Evolutionary conservation across 305 asterid genomes (phyloP), one percentile per base, ranked within the genome.

Genomic region (Fraxinus paxiana): DNA sequence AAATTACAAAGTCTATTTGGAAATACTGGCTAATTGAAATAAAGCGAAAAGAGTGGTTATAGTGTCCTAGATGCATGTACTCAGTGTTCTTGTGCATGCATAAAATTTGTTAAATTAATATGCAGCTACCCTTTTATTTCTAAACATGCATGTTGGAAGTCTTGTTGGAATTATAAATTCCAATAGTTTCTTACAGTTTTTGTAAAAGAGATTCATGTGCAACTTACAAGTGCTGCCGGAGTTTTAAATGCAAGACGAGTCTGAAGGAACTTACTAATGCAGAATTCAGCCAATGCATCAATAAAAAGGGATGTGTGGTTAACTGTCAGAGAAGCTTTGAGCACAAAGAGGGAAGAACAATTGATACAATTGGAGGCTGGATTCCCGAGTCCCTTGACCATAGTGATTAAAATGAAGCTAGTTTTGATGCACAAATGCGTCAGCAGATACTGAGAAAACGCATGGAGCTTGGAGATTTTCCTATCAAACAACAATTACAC

Each of bases 391-490:
- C 90, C 86, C 81, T 73, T 85, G 91, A 87, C 84, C 24, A 83
- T 78, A 89, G 96, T 82, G 99, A 93, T 79, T 95, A 91, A 20
- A 97, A 92, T 73, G 97, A 93, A 51, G 86, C 90, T 51, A 84
- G 73, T 85, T 95, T 95, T 79, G 99, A 93, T 88, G 94, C 90
- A 61, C 91, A 92, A 73, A 95, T 93, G 99, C 97, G 96, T 83
- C 92, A 89, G 88, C 94, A 90, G 88, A 90, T 93, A 85, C 86
- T 95, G 37, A 87, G 31, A 87, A 93, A 88, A 86, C 86, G 92
- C 81, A 91, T 85, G 81, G 97, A 92, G 73, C 91, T 41, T 41
- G 97, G 92, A 46, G 92, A 87, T 82, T 7, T 83, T 43, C 91
- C 92, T 31, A 79, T 85, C 79, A 89, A 89, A 86, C 90, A 85